Evolutionary conservation across 768 basidiomycete species (phyloP), one percentile per base, ranked within the genome.

Genomic region (Suillus subalutaceus): DNA sequence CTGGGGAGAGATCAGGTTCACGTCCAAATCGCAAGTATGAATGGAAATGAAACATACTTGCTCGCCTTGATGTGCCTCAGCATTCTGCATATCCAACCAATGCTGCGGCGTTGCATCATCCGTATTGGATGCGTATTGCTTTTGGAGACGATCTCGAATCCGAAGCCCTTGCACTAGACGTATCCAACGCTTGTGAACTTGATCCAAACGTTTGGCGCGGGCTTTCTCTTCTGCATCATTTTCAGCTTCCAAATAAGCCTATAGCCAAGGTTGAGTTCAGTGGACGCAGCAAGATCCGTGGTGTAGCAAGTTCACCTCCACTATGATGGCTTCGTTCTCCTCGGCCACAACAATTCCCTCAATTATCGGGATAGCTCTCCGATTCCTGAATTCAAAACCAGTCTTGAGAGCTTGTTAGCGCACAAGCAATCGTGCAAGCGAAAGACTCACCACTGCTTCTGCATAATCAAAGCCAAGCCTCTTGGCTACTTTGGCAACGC

Each of bases 351-450:
- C 95, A 3, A 99, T 84, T 13, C 97, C 97, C 63, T 89, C 86
- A 40, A 97, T 80, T 66, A 94, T 81, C 4, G 97, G 97, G 66
- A 87, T 87, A 0, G 97, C 97, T 61, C 91, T 86, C 40, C 93
- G 90, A 76, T 96, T 96, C 74, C 89, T 94, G 81, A 99, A 99
- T 77, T 98, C 97, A 76, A 99, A 99, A 16, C 96, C 92, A 65
- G 90, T 94, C 96, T 98, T 71, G 13, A 65, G 20, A 46, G 59
- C 40, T 38, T n/a, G 52, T 58, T 23, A 63, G 60, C n/a, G 65
- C 65, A 23, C 30, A 48, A 64, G 44, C 56, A n/a, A 64, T 38
- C 58, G 65, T 59, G 57, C 63, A 62, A 65, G 72, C 63, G 62
- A 60, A 66, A 40, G 64, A 87, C 94, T 65, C 76, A 98, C 97